These are phyloP conservation scores for Thymus mandschuricus DNA, from an alignment of 257 asterid species.

Conservation along the genomic window DNA sequence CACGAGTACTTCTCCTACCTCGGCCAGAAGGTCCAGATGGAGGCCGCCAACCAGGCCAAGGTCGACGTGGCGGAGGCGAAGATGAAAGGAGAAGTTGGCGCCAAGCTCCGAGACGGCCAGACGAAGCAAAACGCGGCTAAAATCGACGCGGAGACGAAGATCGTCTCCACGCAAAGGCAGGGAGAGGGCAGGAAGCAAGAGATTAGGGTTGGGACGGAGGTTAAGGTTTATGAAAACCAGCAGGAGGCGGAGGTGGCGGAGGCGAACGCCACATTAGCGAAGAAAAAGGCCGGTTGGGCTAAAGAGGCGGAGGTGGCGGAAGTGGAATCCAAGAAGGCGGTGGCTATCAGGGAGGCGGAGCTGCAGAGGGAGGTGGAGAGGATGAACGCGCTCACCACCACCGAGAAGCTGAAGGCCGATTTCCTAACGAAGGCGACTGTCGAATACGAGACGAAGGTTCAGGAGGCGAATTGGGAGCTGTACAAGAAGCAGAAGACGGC, in stretches of 20 bases:
- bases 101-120: conserved; percentile 54
- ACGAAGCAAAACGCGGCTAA: conserved; percentile 61
- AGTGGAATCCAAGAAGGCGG: conserved; percentile 66
- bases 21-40: conserved; percentile 76
- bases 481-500: conserved; percentile 67
- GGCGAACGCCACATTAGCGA: conserved; percentile 56
- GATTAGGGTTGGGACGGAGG: conserved; percentile 49
- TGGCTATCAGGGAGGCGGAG: conserved; percentile 63
- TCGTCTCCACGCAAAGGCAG: conserved; percentile 51
- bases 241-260: conserved; percentile 66
- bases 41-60: conserved; percentile 68
- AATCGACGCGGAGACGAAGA: conserved; percentile 71
- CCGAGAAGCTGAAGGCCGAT: conserved; percentile 68
- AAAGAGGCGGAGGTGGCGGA: conserved; percentile 57
- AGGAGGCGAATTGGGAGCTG: conserved; percentile 72
- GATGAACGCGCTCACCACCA: conserved; percentile 58
- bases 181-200: conserved; percentile 69
- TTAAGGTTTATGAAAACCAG: conserved; percentile 58
- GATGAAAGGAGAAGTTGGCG: conserved; percentile 70
- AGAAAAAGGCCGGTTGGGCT: conserved; percentile 72
- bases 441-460: conserved; percentile 70
- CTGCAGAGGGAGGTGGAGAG: conserved; percentile 60
- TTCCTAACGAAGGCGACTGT: conserved; percentile 62
- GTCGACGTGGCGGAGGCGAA: conserved; percentile 63
- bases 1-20: conserved; percentile 72